Evolutionary conservation across 495 filamentous ascomycete genomes (phyloP).

Genomic region (Penicillium lividum): DNA sequence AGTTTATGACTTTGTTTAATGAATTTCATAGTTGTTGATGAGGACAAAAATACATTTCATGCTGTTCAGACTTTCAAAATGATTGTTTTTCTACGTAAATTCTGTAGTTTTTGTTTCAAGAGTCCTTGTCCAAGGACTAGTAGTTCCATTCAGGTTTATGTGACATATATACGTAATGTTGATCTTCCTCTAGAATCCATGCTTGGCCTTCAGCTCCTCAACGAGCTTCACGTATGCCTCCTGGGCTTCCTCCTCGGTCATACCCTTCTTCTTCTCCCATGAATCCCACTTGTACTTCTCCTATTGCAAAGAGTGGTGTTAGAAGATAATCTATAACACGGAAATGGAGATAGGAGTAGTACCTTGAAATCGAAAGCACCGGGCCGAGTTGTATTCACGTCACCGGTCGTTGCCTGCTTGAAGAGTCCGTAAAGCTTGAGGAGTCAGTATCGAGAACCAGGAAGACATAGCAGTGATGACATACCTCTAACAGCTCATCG

Average conservation of each 20-base stretch:
- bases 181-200: neutral
- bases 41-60: conserved; percentile 34
- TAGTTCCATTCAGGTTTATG: neutral
- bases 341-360: neutral
- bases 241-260: neutral
- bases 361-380: neutral
- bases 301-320: neutral
- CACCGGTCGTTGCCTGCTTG: neutral
- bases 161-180: neutral
- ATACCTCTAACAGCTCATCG: neutral
- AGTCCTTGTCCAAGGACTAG: neutral
- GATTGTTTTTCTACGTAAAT: neutral
- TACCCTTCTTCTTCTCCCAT: neutral
- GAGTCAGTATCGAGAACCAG: neutral
- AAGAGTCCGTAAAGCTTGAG: neutral
- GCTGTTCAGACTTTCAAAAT: conserved; percentile 26
- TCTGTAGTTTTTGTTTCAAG: neutral
- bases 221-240: neutral
- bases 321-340: neutral
- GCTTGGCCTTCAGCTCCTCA: neutral
- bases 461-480: neutral
- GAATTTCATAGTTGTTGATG: conserved; percentile 36
- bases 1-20: conserved; percentile 34
- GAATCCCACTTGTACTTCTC: neutral
- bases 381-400: neutral